phyloP scores from a whole-genome alignment of 2,329 filamentous ascomycete species.

The Karstenula rhodostoma region DNA sequence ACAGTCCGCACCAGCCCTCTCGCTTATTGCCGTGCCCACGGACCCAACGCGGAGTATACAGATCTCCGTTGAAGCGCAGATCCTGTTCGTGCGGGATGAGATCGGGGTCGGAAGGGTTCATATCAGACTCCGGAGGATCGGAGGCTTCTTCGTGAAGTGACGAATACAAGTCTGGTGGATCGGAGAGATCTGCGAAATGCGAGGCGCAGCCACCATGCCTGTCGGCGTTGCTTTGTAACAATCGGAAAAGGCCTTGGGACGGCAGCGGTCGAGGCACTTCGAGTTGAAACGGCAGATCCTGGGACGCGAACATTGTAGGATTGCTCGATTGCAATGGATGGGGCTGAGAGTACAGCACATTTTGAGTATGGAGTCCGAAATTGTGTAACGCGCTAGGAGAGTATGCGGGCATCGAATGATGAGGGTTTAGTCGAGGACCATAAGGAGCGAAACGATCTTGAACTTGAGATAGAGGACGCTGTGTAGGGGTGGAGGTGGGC shows the following conservation, averaged over 20 bases:
- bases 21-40: conserved; percentile 87
- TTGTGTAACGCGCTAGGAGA: conserved; percentile 41
- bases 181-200: conserved; percentile 76
- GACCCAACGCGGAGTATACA: conserved; percentile 86
- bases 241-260: conserved; percentile 76
- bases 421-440: conserved; percentile 62
- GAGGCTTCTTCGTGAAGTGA: conserved; percentile 77
- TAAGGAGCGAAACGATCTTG: conserved; percentile 70
- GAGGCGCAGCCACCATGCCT: conserved; percentile 67
- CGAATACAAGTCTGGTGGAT: conserved; percentile 79
- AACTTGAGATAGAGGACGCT: conserved; percentile 63
- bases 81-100: conserved; percentile 78
- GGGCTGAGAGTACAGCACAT: conserved; percentile 49
- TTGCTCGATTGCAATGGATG: conserved; percentile 64
- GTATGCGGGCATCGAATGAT: conserved; percentile 51
- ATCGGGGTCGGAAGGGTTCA: conserved; percentile 80
- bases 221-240: conserved; percentile 78
- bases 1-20: conserved; percentile 89
- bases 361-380: conserved; percentile 44
- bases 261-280: conserved; percentile 67
- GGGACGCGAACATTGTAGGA: conserved; percentile 55
- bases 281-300: conserved; percentile 60
- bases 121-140: conserved; percentile 78
- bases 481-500: conserved; percentile 67
- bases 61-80: conserved; percentile 78